Evolutionary conservation across 176 grass and related monocot genomes (phyloP).

Genomic region (Dendrocalamus sinicus): DNA sequence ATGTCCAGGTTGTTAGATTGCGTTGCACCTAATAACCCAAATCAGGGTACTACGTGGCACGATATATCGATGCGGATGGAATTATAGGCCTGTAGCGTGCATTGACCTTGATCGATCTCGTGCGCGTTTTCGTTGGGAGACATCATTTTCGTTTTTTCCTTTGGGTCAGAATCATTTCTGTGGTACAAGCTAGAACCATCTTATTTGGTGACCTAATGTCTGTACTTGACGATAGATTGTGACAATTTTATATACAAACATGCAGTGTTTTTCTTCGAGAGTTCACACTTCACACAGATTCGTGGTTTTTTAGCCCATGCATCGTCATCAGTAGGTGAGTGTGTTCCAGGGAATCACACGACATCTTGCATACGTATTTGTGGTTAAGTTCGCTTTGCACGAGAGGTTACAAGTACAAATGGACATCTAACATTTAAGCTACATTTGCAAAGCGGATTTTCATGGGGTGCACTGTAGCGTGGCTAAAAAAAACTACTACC

Average conservation of each 20-base stretch:
- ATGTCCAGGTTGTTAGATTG: slow-evolving; percentile 29
- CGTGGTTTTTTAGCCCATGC: neutral
- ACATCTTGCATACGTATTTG: neutral
- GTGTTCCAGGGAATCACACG: neutral
- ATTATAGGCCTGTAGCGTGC: slow-evolving; percentile 31
- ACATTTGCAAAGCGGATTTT: neutral
- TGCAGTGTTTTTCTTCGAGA: neutral
- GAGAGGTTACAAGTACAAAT: neutral
- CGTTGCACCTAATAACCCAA: slow-evolving; percentile 53
- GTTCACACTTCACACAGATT: neutral
- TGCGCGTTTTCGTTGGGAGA: neutral
- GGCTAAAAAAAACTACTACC: too few species aligned
- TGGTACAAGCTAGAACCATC: neutral
- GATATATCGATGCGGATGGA: neutral
- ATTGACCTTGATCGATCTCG: slow-evolving; percentile 27
- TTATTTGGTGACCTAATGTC: neutral
- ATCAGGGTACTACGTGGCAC: slow-evolving; percentile 13
- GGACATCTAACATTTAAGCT: neutral
- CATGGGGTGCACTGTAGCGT: neutral
- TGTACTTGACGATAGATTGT: neutral
- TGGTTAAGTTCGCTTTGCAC: neutral
- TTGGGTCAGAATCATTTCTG: neutral
- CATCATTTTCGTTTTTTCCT: neutral
- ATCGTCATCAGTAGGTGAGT: neutral
- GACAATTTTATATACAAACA: neutral